Evolutionary conservation across 2,329 filamentous ascomycete species (phyloP).

Genomic region (Paraconiothyrium sp.): DNA sequence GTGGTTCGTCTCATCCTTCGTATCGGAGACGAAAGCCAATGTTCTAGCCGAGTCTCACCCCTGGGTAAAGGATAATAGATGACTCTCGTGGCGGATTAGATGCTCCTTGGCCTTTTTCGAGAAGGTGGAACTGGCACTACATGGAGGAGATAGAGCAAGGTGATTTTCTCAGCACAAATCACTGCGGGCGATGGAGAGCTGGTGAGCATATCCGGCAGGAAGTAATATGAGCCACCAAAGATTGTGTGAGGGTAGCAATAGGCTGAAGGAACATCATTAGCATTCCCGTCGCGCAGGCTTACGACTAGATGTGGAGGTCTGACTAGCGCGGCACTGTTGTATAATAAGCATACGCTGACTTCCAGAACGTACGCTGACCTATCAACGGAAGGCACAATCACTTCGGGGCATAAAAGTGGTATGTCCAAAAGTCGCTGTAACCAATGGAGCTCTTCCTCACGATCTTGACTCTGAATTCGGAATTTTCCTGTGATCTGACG

Average conservation of each 20-base stretch:
- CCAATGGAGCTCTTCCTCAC: too few relatives aligned
- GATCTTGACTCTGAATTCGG: too few relatives aligned
- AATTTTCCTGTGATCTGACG: too few relatives aligned
- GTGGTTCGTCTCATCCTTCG: constrained; percentile 16
- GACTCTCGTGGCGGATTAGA: constrained; percentile 8
- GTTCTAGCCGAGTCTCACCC: constrained; percentile 14
- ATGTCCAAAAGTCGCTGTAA: too few relatives aligned
- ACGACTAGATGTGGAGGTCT: neutral
- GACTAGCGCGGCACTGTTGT: neutral
- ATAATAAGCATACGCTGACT: neutral
- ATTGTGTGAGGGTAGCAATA: neutral
- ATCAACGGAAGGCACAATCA: neutral
- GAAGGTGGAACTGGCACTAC: constrained; percentile 11
- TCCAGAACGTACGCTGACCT: neutral
- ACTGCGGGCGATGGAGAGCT: constrained; percentile 3
- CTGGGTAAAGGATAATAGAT: constrained; percentile 10
- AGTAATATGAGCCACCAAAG: neutral
- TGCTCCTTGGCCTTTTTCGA: constrained; percentile 4
- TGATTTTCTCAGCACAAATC: constrained; percentile 17
- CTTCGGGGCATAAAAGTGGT: neutral
- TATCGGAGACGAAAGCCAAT: constrained; percentile 19
- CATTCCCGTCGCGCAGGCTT: neutral
- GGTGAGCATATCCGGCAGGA: neutral
- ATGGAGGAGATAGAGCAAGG: constrained; percentile 16
- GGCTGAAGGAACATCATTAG: neutral